A percentile compares a stretch with the other conserved stretches of the same genome.
phyloP scores from a whole-genome alignment of 2,329 filamentous ascomycete genomes.

The Salinomyces thailandicus region DNA sequence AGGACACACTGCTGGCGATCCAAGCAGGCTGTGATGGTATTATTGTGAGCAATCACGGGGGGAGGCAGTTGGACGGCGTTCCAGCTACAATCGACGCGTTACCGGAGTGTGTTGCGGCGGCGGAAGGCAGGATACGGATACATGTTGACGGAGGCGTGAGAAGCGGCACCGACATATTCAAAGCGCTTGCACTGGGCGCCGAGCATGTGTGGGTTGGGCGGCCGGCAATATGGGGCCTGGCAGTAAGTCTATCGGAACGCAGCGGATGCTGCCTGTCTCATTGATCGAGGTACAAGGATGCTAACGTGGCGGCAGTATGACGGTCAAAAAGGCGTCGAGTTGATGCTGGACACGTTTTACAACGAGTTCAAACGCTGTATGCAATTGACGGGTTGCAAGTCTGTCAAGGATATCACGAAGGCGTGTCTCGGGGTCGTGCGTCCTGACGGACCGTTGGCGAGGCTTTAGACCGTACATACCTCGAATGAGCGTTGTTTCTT shows the following conservation, averaged over 20 bases:
- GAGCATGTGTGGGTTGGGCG: conserved; percentile 41
- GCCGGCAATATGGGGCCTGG: conserved; percentile 41
- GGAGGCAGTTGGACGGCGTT: conserved; percentile 46
- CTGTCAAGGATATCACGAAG: conserved; percentile 26
- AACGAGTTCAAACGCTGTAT: conserved; percentile 9
- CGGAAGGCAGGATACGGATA: conserved; percentile 43
- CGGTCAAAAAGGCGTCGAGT: conserved; percentile 28
- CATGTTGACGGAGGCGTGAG: conserved; percentile 52
- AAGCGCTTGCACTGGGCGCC: conserved; percentile 44
- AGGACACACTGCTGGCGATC: conserved; percentile 37
- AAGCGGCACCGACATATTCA: conserved; percentile 48
- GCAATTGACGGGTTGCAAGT: conserved; percentile 27
- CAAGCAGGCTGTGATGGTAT: conserved; percentile 30
- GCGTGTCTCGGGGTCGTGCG: conserved; percentile 23
- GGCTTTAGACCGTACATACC: conserved; percentile 16
- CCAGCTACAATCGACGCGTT: conserved; percentile 43
- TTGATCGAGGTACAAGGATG: not conserved
- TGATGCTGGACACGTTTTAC: conserved; percentile 32
- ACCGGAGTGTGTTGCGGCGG: conserved; percentile 30
- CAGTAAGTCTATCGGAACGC: conserved; percentile 24
- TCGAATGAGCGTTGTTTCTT: not conserved
- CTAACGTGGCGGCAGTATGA: conserved; percentile 22
- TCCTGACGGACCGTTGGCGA: conserved; percentile 25
- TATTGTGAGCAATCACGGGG: conserved; percentile 43
- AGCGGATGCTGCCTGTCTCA: not conserved